phyloP scores from a whole-genome alignment of 352 stramenopile genomes.

The Phytophthora aleatoria region DNA sequence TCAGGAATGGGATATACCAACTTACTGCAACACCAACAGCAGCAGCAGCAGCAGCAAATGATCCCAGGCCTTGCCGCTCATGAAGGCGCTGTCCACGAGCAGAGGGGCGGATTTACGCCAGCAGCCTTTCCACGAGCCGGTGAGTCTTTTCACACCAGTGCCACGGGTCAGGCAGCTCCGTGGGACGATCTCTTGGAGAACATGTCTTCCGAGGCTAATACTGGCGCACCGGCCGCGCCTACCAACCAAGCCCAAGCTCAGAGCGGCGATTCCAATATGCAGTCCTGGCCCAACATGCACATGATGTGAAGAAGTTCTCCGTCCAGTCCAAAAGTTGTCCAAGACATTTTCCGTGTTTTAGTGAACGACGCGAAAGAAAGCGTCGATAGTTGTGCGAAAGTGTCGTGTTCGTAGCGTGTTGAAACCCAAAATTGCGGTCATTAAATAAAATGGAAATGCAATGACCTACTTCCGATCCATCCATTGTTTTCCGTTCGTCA shows the following conservation, averaged over 20 bases:
- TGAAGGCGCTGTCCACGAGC: conserved; percentile 19
- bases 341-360: conserved; percentile 23
- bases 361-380: conserved; percentile 36
- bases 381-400: conserved; percentile 27
- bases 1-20: conserved; percentile 27
- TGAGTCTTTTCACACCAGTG: conserved; percentile 26
- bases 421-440: conserved; percentile 29
- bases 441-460: conserved; percentile 13
- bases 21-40: conserved; percentile 28
- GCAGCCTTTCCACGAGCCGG: conserved; percentile 21
- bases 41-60: conserved; percentile 30
- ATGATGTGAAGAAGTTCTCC: conserved; percentile 53
- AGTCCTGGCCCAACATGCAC: conserved; percentile 76
- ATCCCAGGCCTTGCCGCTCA: conserved; percentile 14
- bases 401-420: conserved; percentile 28
- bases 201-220: conserved; percentile 49
- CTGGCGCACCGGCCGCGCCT: conserved; percentile 6
- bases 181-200: conserved; percentile 84
- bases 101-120: conserved; percentile 22
- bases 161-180: conserved; percentile 27
- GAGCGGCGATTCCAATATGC: conserved; percentile 56
- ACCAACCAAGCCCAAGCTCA: conserved; percentile 39
- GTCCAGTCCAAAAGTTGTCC: background rate
- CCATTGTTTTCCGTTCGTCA: background rate
- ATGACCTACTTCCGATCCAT: background rate